Evolutionary conservation across 140 eudicot genomes (phyloP), one percentile per base, ranked within the genome.

Genomic region (Eryngium alpinum): DNA sequence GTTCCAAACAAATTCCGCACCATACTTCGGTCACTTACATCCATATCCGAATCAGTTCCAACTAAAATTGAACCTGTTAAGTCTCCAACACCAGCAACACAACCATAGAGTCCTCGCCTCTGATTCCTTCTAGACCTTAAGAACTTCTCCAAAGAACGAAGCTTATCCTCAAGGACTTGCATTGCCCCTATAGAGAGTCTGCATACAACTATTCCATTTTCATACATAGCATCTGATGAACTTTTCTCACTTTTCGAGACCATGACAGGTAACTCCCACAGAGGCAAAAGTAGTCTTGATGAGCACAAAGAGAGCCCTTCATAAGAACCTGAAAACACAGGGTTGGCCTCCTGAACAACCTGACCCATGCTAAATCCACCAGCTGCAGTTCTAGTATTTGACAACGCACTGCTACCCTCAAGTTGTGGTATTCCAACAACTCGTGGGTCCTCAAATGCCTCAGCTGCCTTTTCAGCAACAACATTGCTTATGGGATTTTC

Each of bases 321-420:
- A 83, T 96, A 87, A 78, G 99, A 97, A 87, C 98, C 98, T 21
- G 99, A 96, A 88, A 96, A 96, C 5, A 96, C 92, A 17, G 98
- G 99, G 77, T 96, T 97, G 17, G 97, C 97, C 80, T 93, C 98
- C 84, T 96, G 97, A 82, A 96, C 97, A 76, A 96, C 99, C 83
- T 93, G 99, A 24, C 99, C 99, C 99, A 96, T 96, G 88, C 98
- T 92, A 90, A 95, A 92, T 51, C 99, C 99, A 46, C 97, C 97
- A 63, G 92, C 91, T 59, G 90, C 88, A 46, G 97, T 86, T 85
- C 97, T 84, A 65, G 97, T 89, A 85, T 88, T 92, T 17, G 94
- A 90, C 87, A 96, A 87, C 32, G 91, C 94, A 81, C 96, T 91
- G 33, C 86, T 89, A 66, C 98, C 97, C 84, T 96, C 97, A 70